These are phyloP conservation scores for Kwoniella europaea DNA, from an alignment of 768 basidiomycete genomes.

Conservation along the genomic window DNA sequence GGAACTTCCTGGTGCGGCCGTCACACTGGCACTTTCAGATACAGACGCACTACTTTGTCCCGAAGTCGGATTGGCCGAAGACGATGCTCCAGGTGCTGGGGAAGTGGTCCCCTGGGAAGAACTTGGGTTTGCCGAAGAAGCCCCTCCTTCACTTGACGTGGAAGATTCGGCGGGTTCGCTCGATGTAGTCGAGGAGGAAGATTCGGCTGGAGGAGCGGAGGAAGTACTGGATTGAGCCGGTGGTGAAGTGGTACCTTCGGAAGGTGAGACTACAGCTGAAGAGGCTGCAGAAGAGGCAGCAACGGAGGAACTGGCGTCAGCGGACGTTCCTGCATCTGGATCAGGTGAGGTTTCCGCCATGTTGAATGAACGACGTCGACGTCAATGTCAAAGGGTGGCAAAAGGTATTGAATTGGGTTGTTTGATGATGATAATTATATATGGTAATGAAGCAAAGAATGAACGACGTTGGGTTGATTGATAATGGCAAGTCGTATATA, in stretches of 20 bases:
- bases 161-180: constrained; percentile 1
- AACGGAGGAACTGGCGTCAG: not conserved
- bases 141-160: not conserved
- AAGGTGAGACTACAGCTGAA: constrained; percentile 7
- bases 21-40: constrained; percentile 15
- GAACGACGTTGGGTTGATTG: not conserved
- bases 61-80: not conserved
- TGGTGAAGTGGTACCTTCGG: constrained; percentile 6
- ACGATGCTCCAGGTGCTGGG: not conserved
- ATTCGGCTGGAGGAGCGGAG: not conserved
- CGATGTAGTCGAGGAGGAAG: constrained; percentile 10
- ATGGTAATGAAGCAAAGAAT: not conserved
- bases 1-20: not conserved
- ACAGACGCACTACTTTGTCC: not conserved
- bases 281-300: constrained; percentile 7
- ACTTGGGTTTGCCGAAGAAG: not conserved
- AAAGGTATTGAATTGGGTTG: not conserved
- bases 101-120: not conserved
- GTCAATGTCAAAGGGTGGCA: not conserved
- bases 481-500: not conserved
- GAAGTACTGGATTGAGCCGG: constrained; percentile 10
- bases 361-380: constrained; percentile 1
- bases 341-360: constrained; percentile 16
- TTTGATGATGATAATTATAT: constrained; percentile 4
- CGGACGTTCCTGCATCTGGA: constrained; percentile 1